Conservation (phyloP, 2,329 filamentous ascomycete genomes). For the Cercospora brassicicola region DNA sequence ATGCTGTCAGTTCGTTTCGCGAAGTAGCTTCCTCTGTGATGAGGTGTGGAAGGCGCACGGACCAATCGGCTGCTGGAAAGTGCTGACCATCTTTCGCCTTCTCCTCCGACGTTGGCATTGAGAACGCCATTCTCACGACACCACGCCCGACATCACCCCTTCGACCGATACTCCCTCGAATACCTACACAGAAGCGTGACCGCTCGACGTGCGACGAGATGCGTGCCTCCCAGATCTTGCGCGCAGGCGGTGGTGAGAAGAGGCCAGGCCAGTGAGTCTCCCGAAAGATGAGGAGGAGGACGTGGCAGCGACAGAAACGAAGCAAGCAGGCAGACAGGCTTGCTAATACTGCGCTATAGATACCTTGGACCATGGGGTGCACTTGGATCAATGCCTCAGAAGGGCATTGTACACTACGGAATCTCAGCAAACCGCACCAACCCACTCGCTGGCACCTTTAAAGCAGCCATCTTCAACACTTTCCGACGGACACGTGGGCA, state of each 20-base stretch:
- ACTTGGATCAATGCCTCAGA: slow-evolving; percentile 60
- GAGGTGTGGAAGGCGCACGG: slow-evolving; percentile 2
- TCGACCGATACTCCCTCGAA: background rate
- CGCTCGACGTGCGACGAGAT: slow-evolving; percentile 35
- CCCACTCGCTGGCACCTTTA: slow-evolving; percentile 72
- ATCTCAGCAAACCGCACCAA: slow-evolving; percentile 86
- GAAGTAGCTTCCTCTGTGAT: slow-evolving; percentile 1
- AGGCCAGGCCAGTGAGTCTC: slow-evolving; percentile 45
- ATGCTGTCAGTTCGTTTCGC: background rate
- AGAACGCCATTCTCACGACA: background rate
- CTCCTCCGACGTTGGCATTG: slow-evolving; percentile 5
- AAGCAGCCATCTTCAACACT: slow-evolving; percentile 92
- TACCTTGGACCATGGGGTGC: slow-evolving; percentile 73
- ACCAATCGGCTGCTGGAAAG: background rate
- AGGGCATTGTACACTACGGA: slow-evolving; percentile 68
- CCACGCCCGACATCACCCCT: background rate
- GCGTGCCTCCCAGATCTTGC: slow-evolving; percentile 40
- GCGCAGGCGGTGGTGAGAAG: slow-evolving; percentile 43
- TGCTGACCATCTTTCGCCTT: slow-evolving; percentile 7
- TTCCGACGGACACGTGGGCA: slow-evolving; percentile 83
- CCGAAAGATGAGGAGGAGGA: background rate
- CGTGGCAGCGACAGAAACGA: background rate
- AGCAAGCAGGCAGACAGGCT: slow-evolving; percentile 1
- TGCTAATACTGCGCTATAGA: slow-evolving; percentile 46
- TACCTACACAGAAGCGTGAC: slow-evolving; percentile 5